Evolutionary conservation across 768 basidiomycete species (phyloP), one percentile per base, ranked within the genome.

Genomic region (Artomyces pyxidatus): DNA sequence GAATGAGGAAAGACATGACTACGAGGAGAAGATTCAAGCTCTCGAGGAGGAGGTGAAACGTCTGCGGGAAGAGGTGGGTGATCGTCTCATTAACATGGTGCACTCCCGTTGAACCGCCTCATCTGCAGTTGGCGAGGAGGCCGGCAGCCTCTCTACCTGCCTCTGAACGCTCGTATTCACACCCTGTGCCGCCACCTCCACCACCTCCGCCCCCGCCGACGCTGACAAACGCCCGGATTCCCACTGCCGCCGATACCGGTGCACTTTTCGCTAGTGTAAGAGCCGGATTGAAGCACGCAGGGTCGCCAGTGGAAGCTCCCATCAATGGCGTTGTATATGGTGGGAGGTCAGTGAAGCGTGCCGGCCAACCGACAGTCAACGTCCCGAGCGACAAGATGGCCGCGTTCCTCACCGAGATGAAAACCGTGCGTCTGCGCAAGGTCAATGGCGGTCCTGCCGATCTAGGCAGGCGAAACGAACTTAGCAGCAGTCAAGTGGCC

Each of bases 351-450:
- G 48, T 63, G 29, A 67, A 59, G 47, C 76, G 77, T 45, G 63
- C 74, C 12, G 83, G 82, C 6, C 75, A 77, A 49, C 81, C 87
- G 0, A 79, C 83, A 0, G 70, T 88, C 10, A 83, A 83, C n/a
- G 71, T 90, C 9, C 75, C 85, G 0, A 74, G 82, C 2, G 88
- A 89, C 52, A 85, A 89, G 62, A 88, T 90, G 84, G 83, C 83
- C 0, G 85, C 82, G 1, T 90, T 90, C 58, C 64, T 90, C 53
- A 80, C 68, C 6, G 88, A 90, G 62, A 80, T 90, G 73, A 89
- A 88, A 70, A 83, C 76, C 1, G 83, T 80, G 22, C 71, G 81
- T 42, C 58, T 90, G 44, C 74, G 76, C 53, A 86, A 77, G 62
- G 78, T 83, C 0, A 64, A 64, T 35, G 61, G 63, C n/a, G 60